Conservation (phyloP, 2,329 filamentous ascomycete species). For the Botrytis medusae region DNA sequence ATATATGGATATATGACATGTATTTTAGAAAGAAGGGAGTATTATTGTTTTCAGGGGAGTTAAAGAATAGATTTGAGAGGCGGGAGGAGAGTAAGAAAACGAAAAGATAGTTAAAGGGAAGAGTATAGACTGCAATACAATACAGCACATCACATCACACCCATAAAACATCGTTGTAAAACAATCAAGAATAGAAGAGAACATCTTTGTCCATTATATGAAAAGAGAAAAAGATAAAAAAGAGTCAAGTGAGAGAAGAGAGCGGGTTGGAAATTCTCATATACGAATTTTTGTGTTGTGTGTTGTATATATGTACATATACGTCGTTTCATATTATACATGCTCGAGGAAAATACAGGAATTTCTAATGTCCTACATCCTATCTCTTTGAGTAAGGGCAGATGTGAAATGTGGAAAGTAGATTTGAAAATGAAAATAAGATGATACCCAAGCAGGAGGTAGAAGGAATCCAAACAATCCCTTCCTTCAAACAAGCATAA, state of each 20-base stretch:
- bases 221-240: not conserved
- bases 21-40: not conserved
- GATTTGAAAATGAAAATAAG: not conserved
- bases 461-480: too few species aligned
- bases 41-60: too few species aligned
- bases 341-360: accelerated
- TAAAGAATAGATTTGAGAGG: too few species aligned
- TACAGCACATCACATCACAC: not conserved
- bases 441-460: too few species aligned
- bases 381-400: not conserved
- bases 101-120: not conserved
- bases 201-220: not conserved
- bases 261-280: too few species aligned
- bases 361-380: not conserved
- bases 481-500: too few species aligned
- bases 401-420: not conserved
- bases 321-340: too few species aligned
- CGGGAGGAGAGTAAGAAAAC: too few species aligned
- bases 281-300: not conserved
- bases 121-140: accelerated
- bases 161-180: not conserved
- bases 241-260: too few species aligned
- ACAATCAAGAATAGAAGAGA: accelerated
- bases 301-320: too few species aligned
- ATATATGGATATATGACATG: not conserved